These are phyloP conservation scores for Talaromyces sp. DNA, from an alignment of 2,329 filamentous ascomycete genomes.

Conservation along the genomic window DNA sequence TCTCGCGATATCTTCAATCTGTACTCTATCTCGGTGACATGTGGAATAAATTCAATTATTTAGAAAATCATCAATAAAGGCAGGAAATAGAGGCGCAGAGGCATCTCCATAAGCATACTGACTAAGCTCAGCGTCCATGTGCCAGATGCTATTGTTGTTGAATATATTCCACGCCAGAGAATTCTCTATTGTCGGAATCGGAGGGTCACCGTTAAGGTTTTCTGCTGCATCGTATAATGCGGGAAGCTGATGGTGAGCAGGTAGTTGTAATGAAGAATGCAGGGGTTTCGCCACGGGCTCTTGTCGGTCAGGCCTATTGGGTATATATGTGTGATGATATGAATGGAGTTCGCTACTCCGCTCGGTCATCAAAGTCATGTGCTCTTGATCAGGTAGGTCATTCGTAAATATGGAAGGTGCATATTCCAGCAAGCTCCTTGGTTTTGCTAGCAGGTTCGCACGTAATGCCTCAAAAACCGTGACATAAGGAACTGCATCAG, in stretches of 20 bases:
- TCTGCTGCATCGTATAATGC: not conserved
- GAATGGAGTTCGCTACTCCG: not conserved
- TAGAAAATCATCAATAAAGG: not conserved
- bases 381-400: not conserved
- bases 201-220: not conserved
- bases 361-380: not conserved
- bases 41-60: not conserved
- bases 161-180: not conserved
- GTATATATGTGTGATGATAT: not conserved
- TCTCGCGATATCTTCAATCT: not conserved
- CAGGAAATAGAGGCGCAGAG: not conserved
- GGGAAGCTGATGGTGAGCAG: not conserved
- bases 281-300: not conserved
- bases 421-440: not conserved
- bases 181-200: not conserved
- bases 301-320: not conserved
- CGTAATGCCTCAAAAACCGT: not conserved
- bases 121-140: not conserved
- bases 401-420: not conserved
- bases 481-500: not conserved
- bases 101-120: not conserved
- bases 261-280: not conserved
- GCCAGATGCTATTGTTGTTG: not conserved
- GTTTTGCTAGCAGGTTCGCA: not conserved
- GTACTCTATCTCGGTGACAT: not conserved